These are phyloP conservation scores for Picochlorum sp. DNA, from an alignment of 139 green algal genomes.

Conservation along the genomic window DNA sequence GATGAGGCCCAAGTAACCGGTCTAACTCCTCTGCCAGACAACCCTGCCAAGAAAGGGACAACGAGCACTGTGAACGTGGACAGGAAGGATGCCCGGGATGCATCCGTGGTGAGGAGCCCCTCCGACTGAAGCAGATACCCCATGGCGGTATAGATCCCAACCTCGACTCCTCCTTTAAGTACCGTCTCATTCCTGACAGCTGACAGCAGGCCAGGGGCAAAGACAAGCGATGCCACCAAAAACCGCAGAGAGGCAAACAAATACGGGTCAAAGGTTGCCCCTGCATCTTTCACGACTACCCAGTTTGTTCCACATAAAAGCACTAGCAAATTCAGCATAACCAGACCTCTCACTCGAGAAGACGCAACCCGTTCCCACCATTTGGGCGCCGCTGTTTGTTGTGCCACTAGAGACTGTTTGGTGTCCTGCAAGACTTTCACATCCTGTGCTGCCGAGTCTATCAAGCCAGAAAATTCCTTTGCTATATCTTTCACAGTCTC, in stretches of 20 bases:
- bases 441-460: too few species aligned
- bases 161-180: constrained; percentile 26
- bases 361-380: not conserved
- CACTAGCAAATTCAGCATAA: constrained; percentile 36
- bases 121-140: constrained; percentile 50
- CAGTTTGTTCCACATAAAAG: constrained; percentile 33
- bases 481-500: too few species aligned
- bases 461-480: too few species aligned
- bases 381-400: too few species aligned
- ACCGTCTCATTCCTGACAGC: constrained; percentile 9
- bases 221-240: constrained; percentile 26
- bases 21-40: constrained; percentile 47
- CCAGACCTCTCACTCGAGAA: constrained; percentile 7
- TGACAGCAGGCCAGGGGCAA: constrained; percentile 30
- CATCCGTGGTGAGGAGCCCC: constrained; percentile 57
- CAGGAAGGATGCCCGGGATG: constrained; percentile 59
- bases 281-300: constrained; percentile 35
- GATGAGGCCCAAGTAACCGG: constrained; percentile 49
- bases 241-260: constrained; percentile 32
- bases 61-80: constrained; percentile 75
- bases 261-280: constrained; percentile 18
- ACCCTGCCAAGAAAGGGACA: constrained; percentile 64
- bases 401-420: too few species aligned
- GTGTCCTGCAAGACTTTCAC: too few species aligned
- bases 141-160: constrained; percentile 31